Evolutionary conservation across 345 rosid species (phyloP).

Genomic region (Erysimum cheiranthoides): DNA sequence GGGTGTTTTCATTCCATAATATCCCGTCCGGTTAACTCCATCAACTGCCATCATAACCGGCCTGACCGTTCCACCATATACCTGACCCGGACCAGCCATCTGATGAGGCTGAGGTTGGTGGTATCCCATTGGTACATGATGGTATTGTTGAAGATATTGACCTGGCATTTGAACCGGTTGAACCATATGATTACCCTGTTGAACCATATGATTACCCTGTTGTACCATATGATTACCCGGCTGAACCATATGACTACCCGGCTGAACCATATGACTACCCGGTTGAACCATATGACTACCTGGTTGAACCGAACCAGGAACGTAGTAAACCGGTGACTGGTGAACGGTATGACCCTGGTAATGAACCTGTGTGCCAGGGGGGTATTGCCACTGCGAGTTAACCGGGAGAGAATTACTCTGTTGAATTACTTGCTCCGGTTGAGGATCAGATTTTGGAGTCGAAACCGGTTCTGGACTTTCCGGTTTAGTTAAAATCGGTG

Average conservation of each 20-base stretch:
- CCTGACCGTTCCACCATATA: slow-evolving; percentile 55
- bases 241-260: slow-evolving; percentile 58
- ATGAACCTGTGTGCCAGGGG: slow-evolving; percentile 52
- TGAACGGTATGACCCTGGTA: slow-evolving; percentile 48
- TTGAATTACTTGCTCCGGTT: slow-evolving; percentile 49
- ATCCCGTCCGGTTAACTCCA: slow-evolving; percentile 60
- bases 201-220: slow-evolving; percentile 49
- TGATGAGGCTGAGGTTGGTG: slow-evolving; percentile 57
- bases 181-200: slow-evolving; percentile 53
- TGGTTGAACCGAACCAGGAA: slow-evolving; percentile 56
- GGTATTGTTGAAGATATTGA: slow-evolving; percentile 65
- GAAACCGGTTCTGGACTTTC: slow-evolving; percentile 53
- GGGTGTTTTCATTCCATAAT: slow-evolving; percentile 65
- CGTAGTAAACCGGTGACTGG: slow-evolving; percentile 70
- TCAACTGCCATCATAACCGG: slow-evolving; percentile 59
- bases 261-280: slow-evolving; percentile 59
- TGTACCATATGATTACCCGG: slow-evolving; percentile 59
- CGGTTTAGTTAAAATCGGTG: slow-evolving; percentile 69
- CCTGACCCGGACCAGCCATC: slow-evolving; percentile 59
- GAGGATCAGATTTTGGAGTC: slow-evolving; percentile 37
- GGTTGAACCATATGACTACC: slow-evolving; percentile 61
- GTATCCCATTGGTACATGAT: slow-evolving; percentile 71
- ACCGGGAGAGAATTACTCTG: slow-evolving; percentile 51
- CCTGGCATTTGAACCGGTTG: slow-evolving; percentile 58
- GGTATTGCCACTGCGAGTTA: slow-evolving; percentile 63